These are phyloP conservation scores for Thielaviopsis punctulata DNA, from an alignment of 2,329 filamentous ascomycete species.

Conservation along the genomic window DNA sequence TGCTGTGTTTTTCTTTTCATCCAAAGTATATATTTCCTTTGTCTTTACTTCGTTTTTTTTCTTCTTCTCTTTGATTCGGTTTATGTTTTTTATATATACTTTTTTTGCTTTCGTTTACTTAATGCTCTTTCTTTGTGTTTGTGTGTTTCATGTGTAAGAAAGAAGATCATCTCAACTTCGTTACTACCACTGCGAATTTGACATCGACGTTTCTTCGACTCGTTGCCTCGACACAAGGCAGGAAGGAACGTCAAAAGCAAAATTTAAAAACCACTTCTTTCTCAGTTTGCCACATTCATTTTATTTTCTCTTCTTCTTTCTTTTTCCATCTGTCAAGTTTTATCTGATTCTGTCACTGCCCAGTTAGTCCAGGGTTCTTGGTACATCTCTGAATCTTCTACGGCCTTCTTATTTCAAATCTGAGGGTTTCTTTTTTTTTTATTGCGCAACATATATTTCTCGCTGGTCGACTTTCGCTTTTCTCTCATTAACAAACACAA, in stretches of 20 bases:
- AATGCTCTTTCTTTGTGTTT: not conserved
- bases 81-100: no score
- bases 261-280: not conserved
- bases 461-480: not conserved
- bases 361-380: not conserved
- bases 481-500: no score
- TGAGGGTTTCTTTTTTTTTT: not conserved
- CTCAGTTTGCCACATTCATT: not conserved
- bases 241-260: not conserved
- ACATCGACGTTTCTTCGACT: not conserved
- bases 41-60: not conserved
- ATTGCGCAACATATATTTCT: not conserved
- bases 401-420: no score
- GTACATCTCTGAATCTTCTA: not conserved
- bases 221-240: not conserved
- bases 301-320: not conserved
- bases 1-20: conserved; percentile 4
- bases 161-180: not conserved
- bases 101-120: not conserved
- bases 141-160: not conserved
- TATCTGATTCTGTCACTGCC: not conserved
- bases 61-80: not conserved
- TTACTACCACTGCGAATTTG: not conserved
- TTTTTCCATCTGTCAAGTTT: not conserved
- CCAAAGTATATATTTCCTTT: conserved; percentile 13